Evolutionary conservation across 495 filamentous ascomycete species (phyloP), one percentile per base, ranked within the genome.

Genomic region (Lophiostoma macrostomum): DNA sequence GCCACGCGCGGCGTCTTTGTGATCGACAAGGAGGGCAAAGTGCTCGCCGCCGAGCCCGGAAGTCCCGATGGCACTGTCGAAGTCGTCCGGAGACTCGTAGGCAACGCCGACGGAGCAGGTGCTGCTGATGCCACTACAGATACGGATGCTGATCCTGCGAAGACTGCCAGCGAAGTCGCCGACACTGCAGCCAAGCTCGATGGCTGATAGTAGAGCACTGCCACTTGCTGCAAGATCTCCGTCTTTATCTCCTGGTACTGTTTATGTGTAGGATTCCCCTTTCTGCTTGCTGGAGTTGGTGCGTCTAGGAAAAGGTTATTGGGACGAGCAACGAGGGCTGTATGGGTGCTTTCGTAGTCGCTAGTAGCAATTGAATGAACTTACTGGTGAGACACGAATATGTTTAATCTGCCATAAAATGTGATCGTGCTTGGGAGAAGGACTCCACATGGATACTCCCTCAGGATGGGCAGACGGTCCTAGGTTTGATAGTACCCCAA

Each of bases 1-100:
- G 95, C 86, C 25, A 80, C 72, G 24, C 80, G 93, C 54, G 91
- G 91, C 49, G 87, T 96, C 20, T 90, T 96, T 61, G 88, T 85
- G 43, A 73, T 98, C 53, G 81, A 88, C 64, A 97, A 96, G 70
- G 62, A 59, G 12, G 83, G 82, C 49, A 84, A 83, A 64, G 77
- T 88, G 30, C 76, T 87, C 20, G 78, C 79, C 14, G 73, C 74
- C 20, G 77, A 82, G 64, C 54, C 76, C 3, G 84, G 82, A 24
- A 71, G 79, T n/a, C 84, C 84, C 12, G 73, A 71, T 22, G 72
- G 65, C 14, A 87, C 83, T 4, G 73, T 83, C 31, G 72, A 75
- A 0, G 77, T 76, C 11, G 80, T 82, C 5, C 73, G 76, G 71
- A 74, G 68, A 64, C 46, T 82, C 16, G 76, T 71, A 48, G 60